phyloP scores from a whole-genome alignment of 2,329 filamentous ascomycete species.

The Exserohilum rostratum region DNA sequence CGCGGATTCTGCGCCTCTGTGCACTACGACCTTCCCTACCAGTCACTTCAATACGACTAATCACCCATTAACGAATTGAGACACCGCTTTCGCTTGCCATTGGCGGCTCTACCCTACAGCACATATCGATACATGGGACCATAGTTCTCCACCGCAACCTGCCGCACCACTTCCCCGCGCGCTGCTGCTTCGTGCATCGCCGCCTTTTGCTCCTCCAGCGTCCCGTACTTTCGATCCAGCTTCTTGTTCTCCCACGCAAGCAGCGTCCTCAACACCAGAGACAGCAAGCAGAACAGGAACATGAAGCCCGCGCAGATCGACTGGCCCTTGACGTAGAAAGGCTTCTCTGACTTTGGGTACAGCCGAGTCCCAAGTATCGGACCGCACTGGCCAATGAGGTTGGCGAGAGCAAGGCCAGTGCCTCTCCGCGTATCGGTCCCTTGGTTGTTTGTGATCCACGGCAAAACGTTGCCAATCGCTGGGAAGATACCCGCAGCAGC shows the following conservation, averaged over 20 bases:
- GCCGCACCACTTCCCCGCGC: conserved; percentile 17
- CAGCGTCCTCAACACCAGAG: conserved; percentile 36
- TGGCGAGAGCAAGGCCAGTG: conserved; percentile 69
- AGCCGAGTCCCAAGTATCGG: conserved; percentile 46
- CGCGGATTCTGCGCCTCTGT: background rate
- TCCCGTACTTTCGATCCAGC: conserved; percentile 42
- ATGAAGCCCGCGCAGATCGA: conserved; percentile 47
- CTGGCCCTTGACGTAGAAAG: conserved; percentile 45
- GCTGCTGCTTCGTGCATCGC: conserved; percentile 24
- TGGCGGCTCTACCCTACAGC: conserved; percentile 20
- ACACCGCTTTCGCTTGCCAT: background rate
- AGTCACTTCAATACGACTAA: background rate
- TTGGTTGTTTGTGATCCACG: conserved; percentile 73
- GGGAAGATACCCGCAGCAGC: conserved; percentile 70
- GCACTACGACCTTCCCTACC: background rate
- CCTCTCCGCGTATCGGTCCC: conserved; percentile 71
- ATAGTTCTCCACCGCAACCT: conserved; percentile 43
- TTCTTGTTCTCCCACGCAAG: conserved; percentile 47
- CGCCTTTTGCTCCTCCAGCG: conserved; percentile 34
- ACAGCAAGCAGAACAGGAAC: conserved; percentile 45
- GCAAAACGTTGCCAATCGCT: conserved; percentile 72
- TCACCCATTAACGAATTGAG: background rate
- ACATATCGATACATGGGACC: conserved; percentile 43
- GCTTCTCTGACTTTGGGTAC: conserved; percentile 41
- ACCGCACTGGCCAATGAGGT: conserved; percentile 65